phyloP scores from a whole-genome alignment of 352 stramenopile genomes.

The Pythium angustatum region DNA sequence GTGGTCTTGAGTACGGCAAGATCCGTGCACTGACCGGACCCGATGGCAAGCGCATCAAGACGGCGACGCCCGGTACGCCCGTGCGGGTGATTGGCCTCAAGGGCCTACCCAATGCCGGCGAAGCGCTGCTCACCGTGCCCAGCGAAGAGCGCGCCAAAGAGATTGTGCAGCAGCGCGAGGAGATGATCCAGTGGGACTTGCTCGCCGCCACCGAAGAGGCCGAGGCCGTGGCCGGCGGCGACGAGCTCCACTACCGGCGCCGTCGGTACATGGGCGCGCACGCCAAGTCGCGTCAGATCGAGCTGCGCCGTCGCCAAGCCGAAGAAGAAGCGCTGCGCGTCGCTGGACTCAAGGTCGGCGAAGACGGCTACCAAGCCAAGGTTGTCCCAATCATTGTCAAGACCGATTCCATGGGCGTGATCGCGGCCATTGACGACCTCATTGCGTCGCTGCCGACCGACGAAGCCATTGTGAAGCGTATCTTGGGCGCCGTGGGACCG shows the following conservation, averaged over 20 bases:
- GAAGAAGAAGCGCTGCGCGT: conserved; percentile 72
- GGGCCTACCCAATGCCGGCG: conserved; percentile 75
- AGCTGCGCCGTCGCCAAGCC: conserved; percentile 62
- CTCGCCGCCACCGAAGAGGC: conserved; percentile 62
- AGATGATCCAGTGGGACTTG: conserved; percentile 76
- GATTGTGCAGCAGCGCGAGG: conserved; percentile 65
- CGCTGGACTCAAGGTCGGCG: conserved; percentile 63
- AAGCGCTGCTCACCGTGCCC: conserved; percentile 70
- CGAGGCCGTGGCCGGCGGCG: conserved; percentile 41
- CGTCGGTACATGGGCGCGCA: conserved; percentile 54
- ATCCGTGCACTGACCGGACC: conserved; percentile 80
- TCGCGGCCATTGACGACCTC: conserved; percentile 91
- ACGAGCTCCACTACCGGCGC: conserved; percentile 28
- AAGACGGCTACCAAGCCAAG: conserved; percentile 88
- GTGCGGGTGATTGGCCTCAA: conserved; percentile 90
- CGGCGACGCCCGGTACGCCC: conserved; percentile 88
- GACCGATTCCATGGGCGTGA: conserved; percentile 97
- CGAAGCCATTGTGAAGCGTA: conserved; percentile 78
- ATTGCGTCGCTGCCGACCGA: conserved; percentile 70
- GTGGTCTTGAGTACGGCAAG: conserved; percentile 94
- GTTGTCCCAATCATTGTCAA: conserved; percentile 98
- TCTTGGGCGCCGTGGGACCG: conserved; percentile 77
- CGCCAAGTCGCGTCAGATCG: conserved; percentile 68
- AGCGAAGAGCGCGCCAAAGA: conserved; percentile 82
- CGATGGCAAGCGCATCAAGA: conserved; percentile 84